Evolutionary conservation across 2,329 filamentous ascomycete species (phyloP).

Genomic region (Talaromyces sp.): DNA sequence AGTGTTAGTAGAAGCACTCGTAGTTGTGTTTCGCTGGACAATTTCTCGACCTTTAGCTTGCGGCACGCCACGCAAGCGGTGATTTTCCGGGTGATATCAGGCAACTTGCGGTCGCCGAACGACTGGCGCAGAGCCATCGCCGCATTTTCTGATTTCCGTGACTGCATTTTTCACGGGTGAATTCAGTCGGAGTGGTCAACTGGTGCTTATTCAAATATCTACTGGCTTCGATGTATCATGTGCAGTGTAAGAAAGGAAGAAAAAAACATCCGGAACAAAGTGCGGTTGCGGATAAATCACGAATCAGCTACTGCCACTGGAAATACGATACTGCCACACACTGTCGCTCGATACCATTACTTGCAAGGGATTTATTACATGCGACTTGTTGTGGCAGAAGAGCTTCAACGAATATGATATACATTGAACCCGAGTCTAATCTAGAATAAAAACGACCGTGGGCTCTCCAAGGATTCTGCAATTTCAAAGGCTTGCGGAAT

Average conservation of each 20-base stretch:
- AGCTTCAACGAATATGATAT: too few relatives aligned
- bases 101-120: conserved; percentile 29
- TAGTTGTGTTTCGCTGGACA: neutral
- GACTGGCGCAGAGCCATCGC: conserved; percentile 21
- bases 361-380: too few relatives aligned
- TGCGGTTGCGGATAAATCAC: neutral
- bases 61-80: conserved; percentile 24
- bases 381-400: too few relatives aligned
- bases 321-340: neutral
- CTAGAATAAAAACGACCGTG: neutral
- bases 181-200: neutral
- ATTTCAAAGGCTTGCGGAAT: conserved; percentile 11
- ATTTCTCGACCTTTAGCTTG: conserved; percentile 16
- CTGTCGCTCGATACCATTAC: neutral
- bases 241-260: neutral
- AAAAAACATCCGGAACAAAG: neutral
- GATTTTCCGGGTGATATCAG: conserved; percentile 28
- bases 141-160: neutral
- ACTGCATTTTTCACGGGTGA: neutral
- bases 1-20: neutral
- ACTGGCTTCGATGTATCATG: neutral
- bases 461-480: conserved; percentile 8
- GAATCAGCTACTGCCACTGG: neutral
- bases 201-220: neutral
- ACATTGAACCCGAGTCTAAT: neutral